phyloP scores from a whole-genome alignment of 1,284 basidiomycete genomes.

The Taiwanofungus camphoratus region DNA sequence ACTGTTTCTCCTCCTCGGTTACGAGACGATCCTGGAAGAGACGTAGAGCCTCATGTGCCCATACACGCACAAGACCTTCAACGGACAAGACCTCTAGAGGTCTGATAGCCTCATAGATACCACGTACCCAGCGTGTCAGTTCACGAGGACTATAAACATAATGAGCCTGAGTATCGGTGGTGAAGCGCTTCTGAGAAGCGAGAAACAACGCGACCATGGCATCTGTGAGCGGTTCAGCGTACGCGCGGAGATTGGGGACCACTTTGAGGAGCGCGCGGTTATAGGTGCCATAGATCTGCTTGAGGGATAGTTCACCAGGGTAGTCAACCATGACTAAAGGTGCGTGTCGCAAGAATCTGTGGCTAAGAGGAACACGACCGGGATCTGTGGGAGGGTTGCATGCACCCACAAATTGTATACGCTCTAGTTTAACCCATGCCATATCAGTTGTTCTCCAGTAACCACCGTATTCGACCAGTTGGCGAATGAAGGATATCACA shows the following conservation, averaged over 20 bases:
- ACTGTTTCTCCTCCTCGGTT: conserved; percentile 82
- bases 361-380: conserved; percentile 95
- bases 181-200: conserved; percentile 91
- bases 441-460: conserved; percentile 96
- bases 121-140: conserved; percentile 95
- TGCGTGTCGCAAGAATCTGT: conserved; percentile 96
- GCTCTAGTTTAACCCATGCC: conserved; percentile 96
- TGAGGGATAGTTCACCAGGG: conserved; percentile 93
- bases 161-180: conserved; percentile 94
- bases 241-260: conserved; percentile 88
- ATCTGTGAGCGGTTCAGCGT: conserved; percentile 91
- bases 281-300: conserved; percentile 99
- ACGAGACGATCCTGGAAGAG: conserved; percentile 98
- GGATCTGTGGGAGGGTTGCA: conserved; percentile 99
- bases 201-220: conserved; percentile 98
- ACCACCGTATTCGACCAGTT: conserved; percentile 92
- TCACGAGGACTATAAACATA: conserved; percentile 99
- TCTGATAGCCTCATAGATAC: conserved; percentile 94
- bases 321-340: conserved; percentile 99
- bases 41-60: conserved; percentile 97
- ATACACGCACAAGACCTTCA: conserved; percentile 93
- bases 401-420: conserved; percentile 98
- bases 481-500: conserved; percentile 97
- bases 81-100: conserved; percentile 88
- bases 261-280: conserved; percentile 96